Base-by-base conservation (phyloP, 2,329 filamentous ascomycete species). In the Tolypocladium cylindrosporum region DNA sequence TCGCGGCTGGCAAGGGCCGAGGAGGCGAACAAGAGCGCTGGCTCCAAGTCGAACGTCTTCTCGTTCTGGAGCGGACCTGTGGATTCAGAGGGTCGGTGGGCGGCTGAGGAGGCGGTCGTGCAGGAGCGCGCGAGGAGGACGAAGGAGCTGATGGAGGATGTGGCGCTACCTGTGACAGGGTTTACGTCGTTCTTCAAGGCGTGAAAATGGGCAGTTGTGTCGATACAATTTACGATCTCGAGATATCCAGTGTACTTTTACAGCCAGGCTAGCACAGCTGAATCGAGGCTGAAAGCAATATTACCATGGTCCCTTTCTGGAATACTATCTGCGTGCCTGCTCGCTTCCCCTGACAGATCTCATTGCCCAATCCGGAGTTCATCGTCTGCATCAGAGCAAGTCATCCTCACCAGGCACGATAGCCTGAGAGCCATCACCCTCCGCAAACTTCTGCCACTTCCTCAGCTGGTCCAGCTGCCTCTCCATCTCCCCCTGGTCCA, bases 1-100 rank as follows among this genome's bases (percentile, higher is more conserved):
- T 76, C 77, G 13, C 79, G 79, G 58, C 77, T 95, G 53, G 82
- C 82, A 34, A 74, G 73, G 55, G 77, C 79, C 45, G 79, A 84
- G 65, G 69, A 71, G 45, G 68, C 68, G 40, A 68, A 70, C 59
- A 69, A 73, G 59, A 71, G 64, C n/a, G 63, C 62, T 13, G 75
- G 76, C 57, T 27, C 67, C 58, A 63, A 65, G 36, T 58, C 68
- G 0, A 59, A 65, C 57, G 63, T 71, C n/a, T 73, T 75, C 34
- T 71, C 71, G 2, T 72, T 74, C 63, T 75, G 72, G 66, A 70
- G 66, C 39, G 63, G 66, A 42, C 67, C 68, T 13, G 65, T 66
- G 48, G 73, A 76, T 10, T 55, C 57, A 13, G 72, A 75, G 34
- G 76, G 75, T 7, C 71, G 81, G 34, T 84, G 82, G 81, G 72